Evolutionary conservation across 495 filamentous ascomycete species (phyloP), one percentile per base, ranked within the genome.

Genomic region (Xylaria venustula): DNA sequence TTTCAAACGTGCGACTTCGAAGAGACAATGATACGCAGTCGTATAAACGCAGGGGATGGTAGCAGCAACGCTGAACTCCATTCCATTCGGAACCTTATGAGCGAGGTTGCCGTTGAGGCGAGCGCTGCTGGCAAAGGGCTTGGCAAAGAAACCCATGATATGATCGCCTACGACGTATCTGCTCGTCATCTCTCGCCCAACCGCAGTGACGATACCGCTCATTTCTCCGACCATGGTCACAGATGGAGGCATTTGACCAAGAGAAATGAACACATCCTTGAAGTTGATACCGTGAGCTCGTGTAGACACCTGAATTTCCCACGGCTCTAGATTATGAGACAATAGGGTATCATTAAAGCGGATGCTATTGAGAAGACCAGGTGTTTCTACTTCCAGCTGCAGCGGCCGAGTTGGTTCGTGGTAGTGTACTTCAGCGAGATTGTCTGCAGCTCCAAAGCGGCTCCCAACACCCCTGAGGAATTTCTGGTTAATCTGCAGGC

Each of bases 11-110:
- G 67, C 74, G 37, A 74, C 58, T 20, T 79, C 65, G 59, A 75
- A 60, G 6, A 81, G 47, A 0, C 78, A 73, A 49, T 86, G 77
- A 40, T 81, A 80, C 0, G 83, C 85, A 0, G 84, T 84, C 15
- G 71, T 67, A 62, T 75, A 88, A 2, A 78, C 79, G 1, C 82
- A 71, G 0, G 83, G 85, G 0, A 86, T 63, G 0, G 81, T 76
- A 3, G 79, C 81, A 4, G 81, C 80, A 19, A 73, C 72, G 14
- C 78, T 74, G 37, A 82, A 80, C 4, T 62, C 60, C 70, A 86
- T 77, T 4, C 71, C 54, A 2, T 80, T 71, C 0, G 78, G 78
- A 2, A 88, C 75, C 15, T 67, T 67, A n/a, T 48, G 30, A 19
- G 48, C 42, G 14, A 54, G 30, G 15, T 45, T 36, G 15, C 37